Evolutionary conservation across 1,139 yeast genomes (phyloP), one percentile per base, ranked within the genome.

Genomic region (Geotrichum cucujoidarum): DNA sequence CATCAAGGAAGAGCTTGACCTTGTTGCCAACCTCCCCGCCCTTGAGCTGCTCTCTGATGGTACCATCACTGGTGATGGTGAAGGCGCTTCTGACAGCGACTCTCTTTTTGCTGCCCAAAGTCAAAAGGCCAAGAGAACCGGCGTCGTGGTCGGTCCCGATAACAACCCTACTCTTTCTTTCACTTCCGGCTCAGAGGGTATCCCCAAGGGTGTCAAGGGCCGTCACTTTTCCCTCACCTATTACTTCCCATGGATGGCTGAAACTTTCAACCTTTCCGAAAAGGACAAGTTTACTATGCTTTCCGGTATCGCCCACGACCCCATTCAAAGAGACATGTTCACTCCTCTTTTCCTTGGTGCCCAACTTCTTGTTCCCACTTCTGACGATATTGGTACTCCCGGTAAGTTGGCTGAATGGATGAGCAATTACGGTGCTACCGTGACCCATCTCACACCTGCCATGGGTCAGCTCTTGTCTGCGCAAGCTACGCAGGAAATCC

Each of bases 261-360:
- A 86, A 64, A 77, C 82, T 47, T 92, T 94, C 62, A 79, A 81
- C 38, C 75, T 92, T 43, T 77, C 85, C 31, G 85, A 78, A 51
- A 76, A 81, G 38, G 98, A 94, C 68, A 83, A 76, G 63, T 92
- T 92, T 71, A 94, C 99, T 21, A 92, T 92, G 99, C 77, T 92
- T 53, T 86, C 95, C 24, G 99, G 99, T 63, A 92, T 92, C 66
- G 99, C 99, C 0, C 99, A 92, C 65, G 99, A 92, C 69, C 99
- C 99, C 14, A 92, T 92, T 54, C 99, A 92, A 72, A 83, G 99
- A 74, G 99, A 92, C 66, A 94, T 92, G 84, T 92, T 92, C 68
- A 94, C 99, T 1, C 99, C 99, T 25, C 76, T 92, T 54, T 92
- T 92, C 68, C 74, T 92, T 54, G 99, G 99, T 53, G 98, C 98